Evolutionary conservation across 371 early-diverging fungal species (phyloP).

Genomic region (Nematocida sp.): DNA sequence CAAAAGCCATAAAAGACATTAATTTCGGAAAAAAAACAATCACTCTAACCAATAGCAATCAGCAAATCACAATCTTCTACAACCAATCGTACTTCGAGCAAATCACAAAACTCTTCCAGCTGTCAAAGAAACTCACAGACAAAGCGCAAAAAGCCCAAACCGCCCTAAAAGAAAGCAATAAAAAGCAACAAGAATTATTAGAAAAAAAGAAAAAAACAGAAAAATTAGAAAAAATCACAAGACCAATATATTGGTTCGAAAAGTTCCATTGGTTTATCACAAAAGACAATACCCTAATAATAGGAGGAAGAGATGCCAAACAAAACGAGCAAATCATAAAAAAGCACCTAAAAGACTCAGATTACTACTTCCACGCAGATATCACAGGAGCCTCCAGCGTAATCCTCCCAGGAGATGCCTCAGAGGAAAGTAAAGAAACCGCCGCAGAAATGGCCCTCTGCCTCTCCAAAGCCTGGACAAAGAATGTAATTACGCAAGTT

Average conservation of each 20-base stretch:
- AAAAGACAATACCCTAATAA: constrained; percentile 78
- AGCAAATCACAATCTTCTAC: constrained; percentile 13
- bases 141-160: constrained; percentile 62
- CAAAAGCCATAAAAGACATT: constrained; percentile 55
- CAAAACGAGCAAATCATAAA: constrained; percentile 90
- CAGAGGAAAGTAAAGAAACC: constrained; percentile 78
- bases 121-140: constrained; percentile 61
- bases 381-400: constrained; percentile 86
- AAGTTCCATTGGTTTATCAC: constrained; percentile 94
- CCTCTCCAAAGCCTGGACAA: constrained; percentile 90
- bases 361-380: constrained; percentile 91
- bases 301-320: constrained; percentile 88
- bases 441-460: constrained; percentile 89
- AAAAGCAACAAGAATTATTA: constrained; percentile 6
- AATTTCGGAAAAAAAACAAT: constrained; percentile 62
- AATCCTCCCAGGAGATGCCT: constrained; percentile 67
- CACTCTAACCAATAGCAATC: constrained; percentile 43
- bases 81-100: constrained; percentile 45
- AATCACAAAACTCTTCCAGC: constrained; percentile 56
- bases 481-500: constrained; percentile 83
- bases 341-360: constrained; percentile 70
- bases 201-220: constrained; percentile 17
- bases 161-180: constrained; percentile 23
- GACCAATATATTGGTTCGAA: constrained; percentile 96
- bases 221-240: constrained; percentile 58